Evolutionary conservation across 345 rosid species (phyloP).

Genomic region (Alliaria petiolata): DNA sequence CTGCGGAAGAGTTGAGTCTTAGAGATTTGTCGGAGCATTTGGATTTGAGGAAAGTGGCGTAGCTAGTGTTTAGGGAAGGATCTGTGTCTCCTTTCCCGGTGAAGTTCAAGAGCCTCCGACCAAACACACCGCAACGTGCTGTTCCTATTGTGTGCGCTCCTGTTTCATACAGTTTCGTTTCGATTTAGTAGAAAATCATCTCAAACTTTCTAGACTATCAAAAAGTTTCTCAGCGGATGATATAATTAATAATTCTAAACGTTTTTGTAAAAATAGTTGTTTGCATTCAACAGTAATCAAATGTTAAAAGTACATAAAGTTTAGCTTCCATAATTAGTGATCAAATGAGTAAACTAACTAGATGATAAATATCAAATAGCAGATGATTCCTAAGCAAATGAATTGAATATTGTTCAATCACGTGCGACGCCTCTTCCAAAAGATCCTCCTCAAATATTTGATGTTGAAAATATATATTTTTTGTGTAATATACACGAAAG

Average conservation of each 20-base stretch:
- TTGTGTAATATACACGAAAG: neutral
- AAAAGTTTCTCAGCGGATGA: neutral
- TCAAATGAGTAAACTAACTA: too few relatives aligned
- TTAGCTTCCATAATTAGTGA: neutral
- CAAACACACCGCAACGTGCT: slow-evolving; percentile 43
- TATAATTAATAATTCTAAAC: neutral
- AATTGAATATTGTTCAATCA: neutral
- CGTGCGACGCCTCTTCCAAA: neutral
- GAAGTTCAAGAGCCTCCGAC: slow-evolving; percentile 53
- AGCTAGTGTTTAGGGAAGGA: slow-evolving; percentile 38
- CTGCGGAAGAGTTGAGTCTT: slow-evolving; percentile 16
- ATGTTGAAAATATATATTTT: neutral
- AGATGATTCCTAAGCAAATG: neutral
- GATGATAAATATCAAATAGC: too few relatives aligned
- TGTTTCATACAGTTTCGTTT: slow-evolving; percentile 13
- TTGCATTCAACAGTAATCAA: neutral
- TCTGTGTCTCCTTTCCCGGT: slow-evolving; percentile 57
- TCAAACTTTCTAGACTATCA: neutral
- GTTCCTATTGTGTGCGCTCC: slow-evolving; percentile 67
- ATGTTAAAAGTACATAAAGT: neutral
- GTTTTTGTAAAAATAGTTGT: neutral
- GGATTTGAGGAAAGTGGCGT: slow-evolving; percentile 38
- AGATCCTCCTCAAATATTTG: neutral
- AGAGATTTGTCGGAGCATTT: slow-evolving; percentile 38
- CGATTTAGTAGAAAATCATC: too few relatives aligned